Evolutionary conservation across 2,329 filamentous ascomycete genomes (phyloP), one percentile per base, ranked within the genome.

Genomic region (Fusarium robinianum): DNA sequence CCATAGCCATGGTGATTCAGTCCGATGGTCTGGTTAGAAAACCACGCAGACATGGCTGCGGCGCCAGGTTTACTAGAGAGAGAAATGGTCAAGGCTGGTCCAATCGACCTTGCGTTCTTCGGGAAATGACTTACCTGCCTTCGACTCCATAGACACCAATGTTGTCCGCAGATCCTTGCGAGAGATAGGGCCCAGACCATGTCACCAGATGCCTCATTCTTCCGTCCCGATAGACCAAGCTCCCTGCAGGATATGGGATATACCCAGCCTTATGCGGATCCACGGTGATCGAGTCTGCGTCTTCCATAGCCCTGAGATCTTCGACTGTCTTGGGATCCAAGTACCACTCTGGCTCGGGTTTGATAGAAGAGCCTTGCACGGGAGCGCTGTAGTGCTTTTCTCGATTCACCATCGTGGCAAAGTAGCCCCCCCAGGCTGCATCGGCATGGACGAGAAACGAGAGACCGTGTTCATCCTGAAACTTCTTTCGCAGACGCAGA

Each of bases 381-480:
- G 47, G 29, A 6, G 36, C 29, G 6, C 40, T 46, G 14, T 39
- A 49, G 2, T 44, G 57, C 15, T 60, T 62, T 3, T 64, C 54
- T 4, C 59, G 63, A 1, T 66, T 68, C 12, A 77, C 19, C 71
- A 75, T 75, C 0, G 68, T 68, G 17, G 65, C 64, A 41, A 77
- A 77, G 40, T 77, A 77, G 0, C 74, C 74, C 12, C 74, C 73
- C 74, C 74, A 77, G 1, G 74, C 73, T 1, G 72, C 74, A 46
- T 77, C 74, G 1, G 64, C 71, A 37, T 76, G 74, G 6, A 77
- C 62, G 0, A 73, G 42, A 36, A 76, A 77, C 0, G 72, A 74
- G 0, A 77, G 53, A 0, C 74, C 74, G 12, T 64, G 44, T 3
- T 60, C 57, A 32, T 59, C 58, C 49, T 75, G 71, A 34, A 70